Base-by-base conservation (phyloP, 768 basidiomycete genomes). In the Mycena sanguinolenta region DNA sequence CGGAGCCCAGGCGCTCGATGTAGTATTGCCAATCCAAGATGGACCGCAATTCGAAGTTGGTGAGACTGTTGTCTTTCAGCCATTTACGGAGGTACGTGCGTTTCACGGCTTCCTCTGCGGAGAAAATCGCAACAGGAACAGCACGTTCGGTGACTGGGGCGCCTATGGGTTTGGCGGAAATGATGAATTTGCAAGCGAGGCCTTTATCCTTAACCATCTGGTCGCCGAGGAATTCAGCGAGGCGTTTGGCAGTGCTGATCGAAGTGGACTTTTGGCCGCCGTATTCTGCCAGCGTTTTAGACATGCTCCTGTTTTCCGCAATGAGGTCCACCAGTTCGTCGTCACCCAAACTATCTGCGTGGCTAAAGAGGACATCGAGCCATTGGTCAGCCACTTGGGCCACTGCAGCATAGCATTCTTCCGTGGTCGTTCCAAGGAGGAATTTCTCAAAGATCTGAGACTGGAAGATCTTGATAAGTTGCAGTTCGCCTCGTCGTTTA, bases 151-250 rank as follows among this genome's bases (percentile, higher is more conserved):
- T 99, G 73, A 99, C 96, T 1, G 98, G 96, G 0, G 97, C 94
- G 2, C 97, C 97, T 19, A 87, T 83, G 2, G 98, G 98, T 76
- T 93, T 94, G 3, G 93, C 93, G 28, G 97, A 99, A 77, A 99
- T 99, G 84, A 99, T 96, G 82, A 99, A 99, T 78, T 96, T 96
- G 87, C 98, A 99, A 12, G 98, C 95, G 21, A 99, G 90, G 66
- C 98, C 98, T 79, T 99, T 99, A 84, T 99, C 98, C 81, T 98
- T 98, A 75, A 99, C 97, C 98, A 99, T 99, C 75, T 96, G 94
- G 77, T 96, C 92, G 36, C 98, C 98, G 65, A 99, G 82, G 83
- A 99, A 99, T 79, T 99, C 98, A 2, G 98, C 96, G 25, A 99
- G 86, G 68, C 98, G 91, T 73, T 89, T 91, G 4, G 98, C 98